Evolutionary conservation across 345 rosid species (phyloP), one percentile per base, ranked within the genome.

Genomic region (Brassica juncea): DNA sequence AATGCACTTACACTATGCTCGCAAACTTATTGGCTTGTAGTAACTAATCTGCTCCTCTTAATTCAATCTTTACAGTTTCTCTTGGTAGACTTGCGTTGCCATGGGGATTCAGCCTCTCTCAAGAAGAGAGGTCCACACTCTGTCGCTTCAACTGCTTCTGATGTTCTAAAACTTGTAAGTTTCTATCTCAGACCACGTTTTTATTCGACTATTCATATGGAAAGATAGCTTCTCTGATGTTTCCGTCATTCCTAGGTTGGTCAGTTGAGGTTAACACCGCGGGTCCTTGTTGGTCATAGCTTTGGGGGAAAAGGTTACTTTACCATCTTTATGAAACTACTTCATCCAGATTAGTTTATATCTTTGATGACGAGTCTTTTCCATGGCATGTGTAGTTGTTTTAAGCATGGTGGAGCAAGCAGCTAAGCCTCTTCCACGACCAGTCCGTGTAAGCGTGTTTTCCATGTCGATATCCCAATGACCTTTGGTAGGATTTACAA

Each of bases 321-420:
- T 35, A 67, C 19, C 68, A 32, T 25, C 10, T 35, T 35, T 64
- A 14, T 58, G 44, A 39, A 19, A 39, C 11, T 44, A 27, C 68
- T 21, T 69, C 5, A 15, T 68, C 27, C 6, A 37, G 67, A 30
- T 59, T 59, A 32, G 15, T 57, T 44, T 67, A 39, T 2, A 74
- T 62, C 55, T 14, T 47, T 47, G 70, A 62, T 78, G 75, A 74
- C 35, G 55, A 70, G 70, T 75, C 74, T 73, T 68, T 74, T 32
- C 68, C 66, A 47, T 77, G 83, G 71, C 82, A 32, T 69, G 14
- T 84, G 82, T 82, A 94, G 99, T 92, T 88, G 99, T 70, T 55
- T 77, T 94, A 84, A 94, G 99, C 88, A 91, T 94, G 97, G 97
- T 94, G 80, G 94, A 92, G 30, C 97, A 94, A 85, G 97, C 91